Percentiles rank a stretch among this genome's conserved stretches.
Conservation (phyloP, 208 protist species). For the Leishmania tropica region DNA sequence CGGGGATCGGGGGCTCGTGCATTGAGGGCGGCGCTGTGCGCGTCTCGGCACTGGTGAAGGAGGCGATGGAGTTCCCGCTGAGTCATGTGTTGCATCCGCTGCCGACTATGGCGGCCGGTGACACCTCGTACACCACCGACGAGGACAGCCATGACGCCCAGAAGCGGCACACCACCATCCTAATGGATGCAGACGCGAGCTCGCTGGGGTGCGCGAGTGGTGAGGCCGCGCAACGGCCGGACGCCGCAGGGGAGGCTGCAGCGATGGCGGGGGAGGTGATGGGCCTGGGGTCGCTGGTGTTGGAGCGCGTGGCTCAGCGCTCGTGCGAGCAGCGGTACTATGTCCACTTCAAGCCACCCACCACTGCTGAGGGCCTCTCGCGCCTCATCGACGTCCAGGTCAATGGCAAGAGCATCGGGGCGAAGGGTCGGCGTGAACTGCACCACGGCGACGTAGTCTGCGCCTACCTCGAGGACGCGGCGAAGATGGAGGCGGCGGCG, state of each 20-base stretch:
- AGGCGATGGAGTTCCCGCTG: constrained; percentile 42
- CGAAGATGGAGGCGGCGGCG: background rate
- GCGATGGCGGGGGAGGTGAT: background rate
- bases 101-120: background rate
- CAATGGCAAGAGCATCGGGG: constrained; percentile 56
- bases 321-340: constrained; percentile 64
- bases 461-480: constrained; percentile 48
- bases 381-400: constrained; percentile 54
- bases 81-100: constrained; percentile 15
- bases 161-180: background rate
- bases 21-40: constrained; percentile 57
- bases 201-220: background rate
- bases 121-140: background rate
- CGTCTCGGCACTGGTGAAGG: constrained; percentile 46
- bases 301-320: constrained; percentile 62
- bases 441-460: constrained; percentile 72
- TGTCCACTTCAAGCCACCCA: constrained; percentile 49
- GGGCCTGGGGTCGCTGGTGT: constrained; percentile 45
- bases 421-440: constrained; percentile 45
- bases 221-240: background rate
- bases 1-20: constrained; percentile 60
- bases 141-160: background rate
- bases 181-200: background rate
- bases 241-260: background rate
- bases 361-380: constrained; percentile 15